Conservation (phyloP, 2,329 filamentous ascomycete genomes). For the Diaporthe longicolla region DNA sequence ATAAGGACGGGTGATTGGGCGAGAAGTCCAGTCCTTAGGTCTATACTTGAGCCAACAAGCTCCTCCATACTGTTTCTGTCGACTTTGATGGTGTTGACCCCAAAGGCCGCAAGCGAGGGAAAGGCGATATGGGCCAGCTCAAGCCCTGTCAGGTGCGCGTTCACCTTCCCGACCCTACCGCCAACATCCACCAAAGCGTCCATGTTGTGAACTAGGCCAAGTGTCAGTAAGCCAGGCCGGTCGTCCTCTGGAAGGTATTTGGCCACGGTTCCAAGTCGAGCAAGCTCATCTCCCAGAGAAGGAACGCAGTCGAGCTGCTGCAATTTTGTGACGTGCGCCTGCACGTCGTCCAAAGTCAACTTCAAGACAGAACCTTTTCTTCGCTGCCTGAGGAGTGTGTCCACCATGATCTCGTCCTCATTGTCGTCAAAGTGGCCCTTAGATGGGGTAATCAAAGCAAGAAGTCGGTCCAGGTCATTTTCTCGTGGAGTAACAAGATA, state of each 20-base stretch:
- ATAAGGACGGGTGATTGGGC: conserved; percentile 75
- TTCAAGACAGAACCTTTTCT: conserved; percentile 88
- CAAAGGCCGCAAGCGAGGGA: conserved; percentile 85
- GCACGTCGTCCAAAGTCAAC: conserved; percentile 74
- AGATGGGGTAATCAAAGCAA: conserved; percentile 91
- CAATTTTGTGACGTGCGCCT: conserved; percentile 73
- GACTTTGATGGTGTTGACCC: conserved; percentile 74
- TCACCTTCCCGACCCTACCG: conserved; percentile 76
- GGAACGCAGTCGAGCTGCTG: conserved; percentile 77
- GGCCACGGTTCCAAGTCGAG: conserved; percentile 86
- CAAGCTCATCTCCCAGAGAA: conserved; percentile 81
- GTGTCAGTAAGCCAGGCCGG: conserved; percentile 85
- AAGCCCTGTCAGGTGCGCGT: conserved; percentile 70
- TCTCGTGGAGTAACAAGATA: conserved; percentile 82
- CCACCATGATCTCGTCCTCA: conserved; percentile 94
- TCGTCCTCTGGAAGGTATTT: conserved; percentile 98
- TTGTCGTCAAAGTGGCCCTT: conserved; percentile 88
- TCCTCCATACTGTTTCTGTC: conserved; percentile 78
- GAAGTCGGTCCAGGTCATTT: conserved; percentile 82
- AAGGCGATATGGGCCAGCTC: conserved; percentile 87
- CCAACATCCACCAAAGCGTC: conserved; percentile 75
- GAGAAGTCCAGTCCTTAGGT: conserved; percentile 46
- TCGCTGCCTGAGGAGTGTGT: conserved; percentile 88
- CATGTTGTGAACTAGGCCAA: conserved; percentile 76
- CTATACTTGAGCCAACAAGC: conserved; percentile 71